Base-by-base conservation (phyloP, 148 eudicot genomes). In the Rhododendron simsii region DNA sequence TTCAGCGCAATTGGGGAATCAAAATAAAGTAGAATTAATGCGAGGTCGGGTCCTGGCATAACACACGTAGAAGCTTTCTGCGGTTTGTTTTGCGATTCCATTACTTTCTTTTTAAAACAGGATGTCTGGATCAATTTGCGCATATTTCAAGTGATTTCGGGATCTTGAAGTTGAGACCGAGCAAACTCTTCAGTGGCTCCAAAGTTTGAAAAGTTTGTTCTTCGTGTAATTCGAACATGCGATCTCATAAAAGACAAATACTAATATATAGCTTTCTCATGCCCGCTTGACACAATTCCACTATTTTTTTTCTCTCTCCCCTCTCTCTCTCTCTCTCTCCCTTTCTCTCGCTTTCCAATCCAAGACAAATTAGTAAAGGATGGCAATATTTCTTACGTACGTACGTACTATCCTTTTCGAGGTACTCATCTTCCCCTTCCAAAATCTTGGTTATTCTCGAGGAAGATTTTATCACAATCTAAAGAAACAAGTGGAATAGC, bases 41-140 rank as follows among this genome's bases (percentile, higher is more conserved):
- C 76, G 76, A 33, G 41, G 76, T 71, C 76, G 76, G 76, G 21
- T 71, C 41, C 76, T 71, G 41, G 76, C 76, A 71, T 71, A 21
- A 4, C 76, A 71, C 7, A 41, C 44, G 44, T 5, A 10, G 12
- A 71, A 71, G 39, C 41, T 71, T 71, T 71, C 76, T 71, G 76
- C 41, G 14, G 5, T 30, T 71, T 33, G 65, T 21, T 71, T 13
- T 65, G 44, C 23, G 41, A 21, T 71, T 41, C 16, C 48, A 11
- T 26, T 6, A 23, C 44, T 33, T 39, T 59, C 2, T 55, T 28
- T 18, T 7, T 3, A 26, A 1, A 18, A 20, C 1, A n/a, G 8
- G 2, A 57, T 18, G 3, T 55, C 0, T 3, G 1, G 1, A 1
- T 1, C 3, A 57, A 57, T 1, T 20, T 57, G 8, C 0, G 18